A percentile compares a stretch with the other conserved stretches of the same genome.
Evolutionary conservation across 1,284 basidiomycete species (phyloP).

Genomic region (Polyporus tsugae): DNA sequence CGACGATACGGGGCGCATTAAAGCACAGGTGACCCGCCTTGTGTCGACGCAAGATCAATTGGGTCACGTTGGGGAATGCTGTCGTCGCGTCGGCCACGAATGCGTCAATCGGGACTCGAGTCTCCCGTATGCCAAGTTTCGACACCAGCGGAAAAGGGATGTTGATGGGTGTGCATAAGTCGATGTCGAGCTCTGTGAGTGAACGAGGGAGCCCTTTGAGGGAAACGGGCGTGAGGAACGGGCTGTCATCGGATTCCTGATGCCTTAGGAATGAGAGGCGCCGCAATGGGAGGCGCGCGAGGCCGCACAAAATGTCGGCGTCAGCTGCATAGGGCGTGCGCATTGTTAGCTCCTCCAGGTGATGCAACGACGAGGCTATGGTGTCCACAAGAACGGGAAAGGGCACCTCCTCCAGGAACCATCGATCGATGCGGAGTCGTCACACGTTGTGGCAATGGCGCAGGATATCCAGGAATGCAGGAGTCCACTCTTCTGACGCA

Average conservation of each 20-base stretch:
- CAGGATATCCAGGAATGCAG: conserved; percentile 7
- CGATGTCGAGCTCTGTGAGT: background rate
- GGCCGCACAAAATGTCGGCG: background rate
- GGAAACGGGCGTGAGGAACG: background rate
- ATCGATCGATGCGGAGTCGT: conserved; percentile 8
- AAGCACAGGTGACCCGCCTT: too few species aligned
- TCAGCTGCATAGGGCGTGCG: background rate
- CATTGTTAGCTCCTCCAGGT: background rate
- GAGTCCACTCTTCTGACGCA: too few species aligned
- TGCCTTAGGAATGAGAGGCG: background rate
- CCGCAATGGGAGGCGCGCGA: background rate
- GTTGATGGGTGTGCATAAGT: background rate
- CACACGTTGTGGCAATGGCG: background rate
- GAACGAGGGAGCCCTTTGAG: background rate
- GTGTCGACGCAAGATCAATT: background rate
- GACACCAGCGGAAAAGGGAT: background rate
- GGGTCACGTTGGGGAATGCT: background rate
- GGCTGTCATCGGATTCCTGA: background rate
- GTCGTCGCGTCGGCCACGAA: conserved; percentile 4
- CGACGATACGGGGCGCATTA: background rate
- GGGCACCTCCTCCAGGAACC: background rate
- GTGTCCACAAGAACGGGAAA: background rate
- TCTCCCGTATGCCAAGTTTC: background rate
- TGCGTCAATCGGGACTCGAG: background rate
- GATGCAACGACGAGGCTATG: background rate